Base-by-base conservation (phyloP, 164 flowering plant species). In the Tetrastigma voinierianum region DNA sequence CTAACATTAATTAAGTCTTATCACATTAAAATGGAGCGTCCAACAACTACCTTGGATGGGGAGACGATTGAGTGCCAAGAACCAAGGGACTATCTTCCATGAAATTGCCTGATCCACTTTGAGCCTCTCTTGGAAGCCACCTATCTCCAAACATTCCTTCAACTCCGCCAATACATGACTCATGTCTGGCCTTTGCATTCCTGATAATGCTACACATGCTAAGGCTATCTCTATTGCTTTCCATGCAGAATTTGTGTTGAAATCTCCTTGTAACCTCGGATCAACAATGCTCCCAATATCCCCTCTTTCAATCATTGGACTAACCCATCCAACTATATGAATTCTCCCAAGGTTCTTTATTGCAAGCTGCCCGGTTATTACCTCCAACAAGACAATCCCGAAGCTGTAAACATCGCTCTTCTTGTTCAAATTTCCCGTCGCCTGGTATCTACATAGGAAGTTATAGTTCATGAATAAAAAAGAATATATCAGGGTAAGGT, bases 401-500 rank as follows among this genome's bases (percentile, higher is more conserved):
- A 74, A 77, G 61, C 81, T 77, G 57, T 70, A 77, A 0, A 78
- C 73, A 64, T 78, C 81, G 52, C 76, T 78, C 49, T 69, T 78
- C 62, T 59, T 44, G 2, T 55, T 78, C 10, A 74, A 61, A 52
- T 57, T 75, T 51, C 56, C 32, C 2, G 74, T 10, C 45, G 7
- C 2, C 18, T 24, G 12, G 46, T 45, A 68, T 14, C 81, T 78
- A 68, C 62, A 70, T 1, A 1, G 32, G 2, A 25, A 25, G 2
- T 25, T 6, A 54, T 53, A 48, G 14, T 23, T 13, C 8, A 9
- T 12, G 21, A 58, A 58, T 25, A 25, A 25, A 4, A 4, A 25
- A 25, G 32, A 2, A 25, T n/a, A n/a, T n/a, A n/a, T n/a, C n/a
- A n/a, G n/a, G n/a, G n/a, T n/a, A n/a, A n/a, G n/a, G n/a, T n/a